phyloP scores from a whole-genome alignment of 116 monocot species.

The Papilionanthe hybrid region DNA sequence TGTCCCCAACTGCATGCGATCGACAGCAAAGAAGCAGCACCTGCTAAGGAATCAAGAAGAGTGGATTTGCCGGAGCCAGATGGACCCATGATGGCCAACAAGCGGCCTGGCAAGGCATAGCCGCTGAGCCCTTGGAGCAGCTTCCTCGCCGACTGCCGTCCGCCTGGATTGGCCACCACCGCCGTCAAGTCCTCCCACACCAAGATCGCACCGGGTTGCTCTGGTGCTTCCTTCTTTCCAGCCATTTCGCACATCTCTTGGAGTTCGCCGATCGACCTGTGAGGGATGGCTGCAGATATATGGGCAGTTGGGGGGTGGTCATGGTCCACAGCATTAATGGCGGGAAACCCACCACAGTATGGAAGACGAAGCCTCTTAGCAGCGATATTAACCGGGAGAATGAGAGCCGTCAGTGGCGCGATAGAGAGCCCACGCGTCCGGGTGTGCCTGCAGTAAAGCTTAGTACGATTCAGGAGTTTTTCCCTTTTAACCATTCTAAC shows the following conservation, averaged over 20 bases:
- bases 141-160: constrained; percentile 37
- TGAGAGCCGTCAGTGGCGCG: background rate
- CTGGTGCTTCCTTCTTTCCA: background rate
- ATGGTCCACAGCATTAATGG: constrained; percentile 1
- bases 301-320: background rate
- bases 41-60: constrained; percentile 77
- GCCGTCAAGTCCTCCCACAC: constrained; percentile 86
- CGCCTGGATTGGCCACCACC: constrained; percentile 36
- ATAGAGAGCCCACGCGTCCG: no score
- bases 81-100: no score
- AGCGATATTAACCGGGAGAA: background rate
- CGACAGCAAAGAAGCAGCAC: constrained; percentile 13
- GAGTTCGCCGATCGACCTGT: background rate
- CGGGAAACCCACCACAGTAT: background rate
- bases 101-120: no score
- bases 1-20: no score
- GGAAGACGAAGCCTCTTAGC: background rate
- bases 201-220: constrained; percentile 33
- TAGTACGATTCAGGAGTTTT: no score
- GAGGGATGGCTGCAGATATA: background rate
- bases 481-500: no score
- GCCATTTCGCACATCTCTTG: constrained; percentile 5
- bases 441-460: fast-evolving
- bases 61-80: no score
- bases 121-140: no score